Conservation (phyloP, 2,329 filamentous ascomycete genomes). For the Pyrenophora tritici-repentis region DNA sequence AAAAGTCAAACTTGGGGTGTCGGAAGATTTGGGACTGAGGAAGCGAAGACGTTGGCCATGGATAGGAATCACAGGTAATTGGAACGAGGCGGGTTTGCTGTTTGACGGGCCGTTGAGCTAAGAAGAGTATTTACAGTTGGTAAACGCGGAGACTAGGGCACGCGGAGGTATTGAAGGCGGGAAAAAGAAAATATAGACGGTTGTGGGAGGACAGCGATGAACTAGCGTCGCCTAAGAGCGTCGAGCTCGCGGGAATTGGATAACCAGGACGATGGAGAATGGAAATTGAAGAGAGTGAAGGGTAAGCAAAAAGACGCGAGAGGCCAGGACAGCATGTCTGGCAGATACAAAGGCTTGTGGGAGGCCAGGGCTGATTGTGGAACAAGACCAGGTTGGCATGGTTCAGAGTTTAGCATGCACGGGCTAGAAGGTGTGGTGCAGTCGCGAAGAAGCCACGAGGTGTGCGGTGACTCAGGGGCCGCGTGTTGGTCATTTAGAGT, state of each 20-base stretch:
- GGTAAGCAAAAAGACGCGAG: constrained; percentile 16
- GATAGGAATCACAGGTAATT: neutral
- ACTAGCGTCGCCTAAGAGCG: constrained; percentile 27
- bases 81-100: constrained; percentile 2
- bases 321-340: constrained; percentile 30
- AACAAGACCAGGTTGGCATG: constrained; percentile 28
- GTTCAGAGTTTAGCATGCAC: constrained; percentile 25
- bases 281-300: constrained; percentile 10
- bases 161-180: constrained; percentile 18
- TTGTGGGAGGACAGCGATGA: constrained; percentile 9
- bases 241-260: constrained; percentile 33
- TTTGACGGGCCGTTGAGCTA: constrained; percentile 17
- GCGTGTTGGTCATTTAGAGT: constrained; percentile 17
- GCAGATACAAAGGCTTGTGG: constrained; percentile 28
- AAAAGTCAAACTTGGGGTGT: constrained; percentile 32
- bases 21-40: constrained; percentile 21
- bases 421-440: constrained; percentile 25
- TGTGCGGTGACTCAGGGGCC: constrained; percentile 30
- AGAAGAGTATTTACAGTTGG: constrained; percentile 18
- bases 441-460: constrained; percentile 32
- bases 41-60: constrained; percentile 3
- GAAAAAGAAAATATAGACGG: constrained; percentile 24
- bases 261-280: constrained; percentile 15
- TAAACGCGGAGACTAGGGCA: constrained; percentile 17
- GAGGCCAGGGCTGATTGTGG: constrained; percentile 31